These are phyloP conservation scores for Sabuloglossum arenarium DNA, from an alignment of 495 filamentous ascomycete genomes.

Conservation along the genomic window DNA sequence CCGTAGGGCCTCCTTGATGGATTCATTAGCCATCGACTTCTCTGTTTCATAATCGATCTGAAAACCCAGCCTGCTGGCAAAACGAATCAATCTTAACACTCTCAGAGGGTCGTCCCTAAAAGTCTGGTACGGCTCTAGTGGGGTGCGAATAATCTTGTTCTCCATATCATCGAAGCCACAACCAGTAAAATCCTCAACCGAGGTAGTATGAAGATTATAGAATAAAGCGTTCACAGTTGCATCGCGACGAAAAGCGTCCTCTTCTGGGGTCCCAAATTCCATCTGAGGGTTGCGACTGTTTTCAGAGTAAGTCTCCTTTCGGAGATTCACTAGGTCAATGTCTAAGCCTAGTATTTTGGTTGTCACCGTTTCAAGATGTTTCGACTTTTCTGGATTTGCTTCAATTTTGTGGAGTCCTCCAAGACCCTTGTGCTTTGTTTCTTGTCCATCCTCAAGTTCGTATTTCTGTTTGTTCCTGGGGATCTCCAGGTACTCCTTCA, in stretches of 20 bases:
- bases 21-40: conserved; percentile 48
- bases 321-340: conserved; percentile 82
- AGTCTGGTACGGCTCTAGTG: conserved; percentile 72
- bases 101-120: conserved; percentile 90
- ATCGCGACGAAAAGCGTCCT: conserved; percentile 80
- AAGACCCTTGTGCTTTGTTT: conserved; percentile 11
- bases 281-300: conserved; percentile 79
- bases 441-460: conserved; percentile 11
- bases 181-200: conserved; percentile 69
- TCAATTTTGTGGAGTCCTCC: conserved; percentile 23
- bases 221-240: conserved; percentile 92
- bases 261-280: conserved; percentile 79
- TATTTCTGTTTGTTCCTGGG: conserved; percentile 21
- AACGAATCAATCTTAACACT: conserved; percentile 73
- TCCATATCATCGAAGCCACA: conserved; percentile 55
- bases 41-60: conserved; percentile 37
- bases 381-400: conserved; percentile 89
- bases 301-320: conserved; percentile 73
- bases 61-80: conserved; percentile 71
- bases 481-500: conserved; percentile 27
- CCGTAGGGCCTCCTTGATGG: conserved; percentile 54
- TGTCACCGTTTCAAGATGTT: conserved; percentile 87
- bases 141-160: conserved; percentile 56
- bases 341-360: conserved; percentile 72
- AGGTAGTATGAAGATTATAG: conserved; percentile 64